Base-by-base conservation (phyloP, 2,329 filamentous ascomycete genomes). In the Fusarium buxicola region DNA sequence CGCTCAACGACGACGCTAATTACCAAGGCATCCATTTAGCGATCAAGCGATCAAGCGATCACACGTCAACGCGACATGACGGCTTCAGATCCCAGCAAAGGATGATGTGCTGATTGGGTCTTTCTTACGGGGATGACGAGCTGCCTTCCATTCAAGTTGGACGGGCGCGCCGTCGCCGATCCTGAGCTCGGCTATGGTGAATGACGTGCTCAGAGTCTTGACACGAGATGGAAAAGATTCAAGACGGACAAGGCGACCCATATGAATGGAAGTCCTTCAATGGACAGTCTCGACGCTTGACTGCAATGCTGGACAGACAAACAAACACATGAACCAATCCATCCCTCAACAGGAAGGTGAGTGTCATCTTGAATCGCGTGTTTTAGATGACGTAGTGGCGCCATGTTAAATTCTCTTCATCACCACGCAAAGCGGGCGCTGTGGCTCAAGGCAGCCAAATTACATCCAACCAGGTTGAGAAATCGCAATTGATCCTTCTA, bases 11-110 rank as follows among this genome's bases (percentile, higher is more conserved):
- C 12, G 41, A 47, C 58, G 59, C 30, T 15, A 28, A 28, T 13
- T 30, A 32, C 30, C 30, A 54, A 48, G 53, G 53, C 25, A 58
- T 40, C 15, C 21, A 13, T 38, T 25, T 27, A 41, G 32, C 45
- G n/a, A n/a, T n/a, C n/a, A n/a, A n/a, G n/a, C n/a, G 44, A 61
- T 61, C 58, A 50, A 58, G 16, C 31, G 44, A 56, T 35, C 18
- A 30, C 18, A 35, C 43, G 43, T 49, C 46, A 53, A 47, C 13
- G 38, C 12, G 10, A 13, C 16, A 21, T 6, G 35, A 46, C 31
- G 8, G 13, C n/a, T 24, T 25, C 43, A 8, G 9, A 7, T 2
- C 7, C 24, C 13, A 1, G 15, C 21, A 34, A 43, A 31, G 41
- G 25, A 18, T 2, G 21, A 12, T 34, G 11, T 15, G 12, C 25